Percentiles rank a stretch among this genome's conserved stretches.
These are phyloP conservation scores for Dunaliella salina DNA, from an alignment of 163 green algal genomes.

Conservation along the genomic window DNA sequence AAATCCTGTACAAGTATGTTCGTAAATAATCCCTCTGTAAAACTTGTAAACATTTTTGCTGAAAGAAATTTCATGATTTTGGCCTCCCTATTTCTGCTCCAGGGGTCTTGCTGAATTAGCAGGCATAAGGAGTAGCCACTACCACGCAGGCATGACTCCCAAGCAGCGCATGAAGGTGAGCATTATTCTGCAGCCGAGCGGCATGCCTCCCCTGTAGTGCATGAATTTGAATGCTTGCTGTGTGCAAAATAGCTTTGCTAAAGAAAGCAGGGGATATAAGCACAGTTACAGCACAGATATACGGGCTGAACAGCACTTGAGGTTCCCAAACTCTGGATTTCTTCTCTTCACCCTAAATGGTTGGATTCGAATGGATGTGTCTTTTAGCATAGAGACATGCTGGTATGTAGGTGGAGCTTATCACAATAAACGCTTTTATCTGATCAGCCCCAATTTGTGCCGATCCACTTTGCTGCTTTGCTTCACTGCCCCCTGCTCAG, in stretches of 20 bases:
- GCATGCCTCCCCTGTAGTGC: background rate
- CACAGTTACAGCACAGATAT: background rate
- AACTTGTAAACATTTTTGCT: too few relatives aligned
- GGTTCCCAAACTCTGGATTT: background rate
- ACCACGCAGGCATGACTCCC: constrained; percentile 86
- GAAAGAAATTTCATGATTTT: too few relatives aligned
- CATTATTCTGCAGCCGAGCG: background rate
- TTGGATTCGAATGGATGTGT: background rate
- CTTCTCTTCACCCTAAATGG: background rate
- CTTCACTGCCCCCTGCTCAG: background rate
- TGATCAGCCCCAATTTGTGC: background rate
- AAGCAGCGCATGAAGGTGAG: constrained; percentile 61
- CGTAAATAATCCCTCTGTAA: too few relatives aligned
- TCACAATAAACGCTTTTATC: background rate
- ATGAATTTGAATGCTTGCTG: background rate
- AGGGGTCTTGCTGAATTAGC: constrained; percentile 32
- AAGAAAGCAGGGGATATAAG: background rate
- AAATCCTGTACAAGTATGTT: too few relatives aligned
- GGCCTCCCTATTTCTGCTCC: background rate
- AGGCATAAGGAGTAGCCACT: constrained; percentile 58
- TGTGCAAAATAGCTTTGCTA: background rate
- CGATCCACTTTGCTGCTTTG: background rate
- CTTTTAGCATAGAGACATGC: background rate
- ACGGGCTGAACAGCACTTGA: background rate
- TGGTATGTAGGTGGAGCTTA: background rate